Evolutionary conservation across 2,329 filamentous ascomycete genomes (phyloP).

Genomic region (Fusarium annulatum): DNA sequence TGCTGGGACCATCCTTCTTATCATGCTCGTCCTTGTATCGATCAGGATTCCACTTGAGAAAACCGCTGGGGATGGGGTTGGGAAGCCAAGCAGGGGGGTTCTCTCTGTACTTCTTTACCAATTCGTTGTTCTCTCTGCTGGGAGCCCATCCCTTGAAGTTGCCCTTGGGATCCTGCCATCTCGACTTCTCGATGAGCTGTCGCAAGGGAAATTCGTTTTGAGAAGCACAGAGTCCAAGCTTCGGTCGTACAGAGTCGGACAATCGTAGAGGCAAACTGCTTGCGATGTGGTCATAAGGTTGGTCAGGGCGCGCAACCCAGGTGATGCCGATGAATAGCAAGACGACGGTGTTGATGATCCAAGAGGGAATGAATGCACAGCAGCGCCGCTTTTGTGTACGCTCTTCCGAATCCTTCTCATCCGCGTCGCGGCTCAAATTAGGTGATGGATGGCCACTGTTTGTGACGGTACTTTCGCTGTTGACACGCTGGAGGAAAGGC

Average conservation of each 20-base stretch:
- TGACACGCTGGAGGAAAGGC: constrained; percentile 22
- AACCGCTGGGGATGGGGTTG: constrained; percentile 39
- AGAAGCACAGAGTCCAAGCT: constrained; percentile 35
- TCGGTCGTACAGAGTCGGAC: constrained; percentile 38
- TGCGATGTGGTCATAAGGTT: constrained; percentile 47
- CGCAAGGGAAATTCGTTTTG: constrained; percentile 46
- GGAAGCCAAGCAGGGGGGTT: constrained; percentile 46
- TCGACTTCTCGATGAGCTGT: constrained; percentile 37
- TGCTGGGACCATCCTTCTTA: constrained; percentile 39
- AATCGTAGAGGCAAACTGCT: constrained; percentile 46
- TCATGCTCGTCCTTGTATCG: constrained; percentile 25
- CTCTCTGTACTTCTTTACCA: constrained; percentile 40
- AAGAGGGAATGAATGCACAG: constrained; percentile 26
- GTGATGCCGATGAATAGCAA: constrained; percentile 39
- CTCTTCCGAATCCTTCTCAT: constrained; percentile 21
- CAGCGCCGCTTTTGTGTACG: background rate
- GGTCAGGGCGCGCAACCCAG: constrained; percentile 39
- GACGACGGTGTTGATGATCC: constrained; percentile 14
- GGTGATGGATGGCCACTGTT: constrained; percentile 11
- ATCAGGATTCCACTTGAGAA: constrained; percentile 44
- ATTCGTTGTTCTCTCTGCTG: constrained; percentile 36
- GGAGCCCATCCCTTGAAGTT: constrained; percentile 51
- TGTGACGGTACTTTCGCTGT: constrained; percentile 7
- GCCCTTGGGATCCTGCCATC: constrained; percentile 42
- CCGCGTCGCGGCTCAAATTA: background rate